Evolutionary conservation across 2,329 filamentous ascomycete genomes (phyloP), one percentile per base, ranked within the genome.

Genomic region (Orbilia oligospora): DNA sequence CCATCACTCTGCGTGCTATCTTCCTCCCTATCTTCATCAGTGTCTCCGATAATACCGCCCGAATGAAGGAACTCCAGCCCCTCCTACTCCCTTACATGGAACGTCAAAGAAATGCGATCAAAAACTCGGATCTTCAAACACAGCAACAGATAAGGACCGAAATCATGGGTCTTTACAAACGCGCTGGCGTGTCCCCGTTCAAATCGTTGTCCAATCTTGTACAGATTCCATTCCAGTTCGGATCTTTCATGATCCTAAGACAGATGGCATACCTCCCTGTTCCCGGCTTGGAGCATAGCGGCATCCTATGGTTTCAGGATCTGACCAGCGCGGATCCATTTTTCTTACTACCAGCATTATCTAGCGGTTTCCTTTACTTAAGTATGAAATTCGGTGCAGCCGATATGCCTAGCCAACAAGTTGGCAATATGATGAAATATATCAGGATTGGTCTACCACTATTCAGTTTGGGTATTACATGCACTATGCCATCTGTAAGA

Each of bases 241-340:
- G 94, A 82, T 90, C 92, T 76, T 98, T 95, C 87, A 90, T 92
- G 77, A 86, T 95, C 55, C 84, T 97, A 80, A 88, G 89, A 67
- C 90, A 88, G 81, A 97, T 97, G 92, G 85, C 89, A 0, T 84
- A 87, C 22, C 86, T 98, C 58, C 95, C 95, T 3, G 93, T 97
- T 4, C 95, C 95, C 0, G 91, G 90, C 0, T 84, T 98, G 80
- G 89, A 92, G 81, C 86, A 85, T 0, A 92, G 92, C 36, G 91
- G 92, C 1, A 85, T 90, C 41, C 85, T 90, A 48, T 99, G 96
- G 96, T 89, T 98, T 81, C 85, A 86, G 0, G 92, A 98, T 84
- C 85, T 99, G 80, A 91, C 93, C 0, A 83, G 90, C 22, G 84
- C 89, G 1, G 96, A 99, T 84, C 95, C 96, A 0, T 91, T 88